Evolutionary conservation across 1,284 basidiomycete genomes (phyloP).

Genomic region (Pseudozyma pruni): DNA sequence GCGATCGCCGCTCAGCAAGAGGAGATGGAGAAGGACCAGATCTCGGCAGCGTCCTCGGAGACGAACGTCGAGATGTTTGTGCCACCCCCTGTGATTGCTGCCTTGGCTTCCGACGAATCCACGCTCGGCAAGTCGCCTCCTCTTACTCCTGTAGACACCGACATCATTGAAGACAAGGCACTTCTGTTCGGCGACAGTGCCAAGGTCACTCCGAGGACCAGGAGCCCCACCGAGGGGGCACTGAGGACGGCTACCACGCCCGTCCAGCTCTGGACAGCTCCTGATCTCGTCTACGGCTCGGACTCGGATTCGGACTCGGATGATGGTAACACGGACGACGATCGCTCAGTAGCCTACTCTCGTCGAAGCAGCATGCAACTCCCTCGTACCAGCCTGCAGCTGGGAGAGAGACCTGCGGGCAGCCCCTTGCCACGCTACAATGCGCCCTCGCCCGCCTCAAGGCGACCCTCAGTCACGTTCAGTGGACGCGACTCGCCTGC

Average conservation of each 20-base stretch:
- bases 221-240: slow-evolving; percentile 12
- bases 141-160: slow-evolving; percentile 20
- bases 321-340: slow-evolving; percentile 16
- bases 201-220: slow-evolving; percentile 12
- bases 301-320: slow-evolving; percentile 25
- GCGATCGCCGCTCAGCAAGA: slow-evolving; percentile 34
- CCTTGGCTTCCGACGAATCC: slow-evolving; percentile 7
- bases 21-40: slow-evolving; percentile 7
- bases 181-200: slow-evolving; percentile 16
- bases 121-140: slow-evolving; percentile 11
- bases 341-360: no score
- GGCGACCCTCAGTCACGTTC: slow-evolving; percentile 2
- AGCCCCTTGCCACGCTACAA: slow-evolving; percentile 23
- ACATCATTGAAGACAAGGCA: slow-evolving; percentile 32
- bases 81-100: slow-evolving; percentile 7
- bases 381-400: no score
- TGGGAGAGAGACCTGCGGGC: slow-evolving; percentile 1
- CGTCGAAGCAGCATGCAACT: no score
- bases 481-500: slow-evolving; percentile 19
- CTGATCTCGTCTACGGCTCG: slow-evolving; percentile 48
- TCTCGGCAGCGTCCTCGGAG: slow-evolving; percentile 3
- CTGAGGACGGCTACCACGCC: slow-evolving; percentile 8
- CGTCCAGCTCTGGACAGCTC: slow-evolving; percentile 41
- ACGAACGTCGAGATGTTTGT: slow-evolving; percentile 1
- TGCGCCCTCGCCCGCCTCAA: slow-evolving; percentile 17